phyloP scores from a whole-genome alignment of 106 monocot species.

The Dendrobium catenatum region DNA sequence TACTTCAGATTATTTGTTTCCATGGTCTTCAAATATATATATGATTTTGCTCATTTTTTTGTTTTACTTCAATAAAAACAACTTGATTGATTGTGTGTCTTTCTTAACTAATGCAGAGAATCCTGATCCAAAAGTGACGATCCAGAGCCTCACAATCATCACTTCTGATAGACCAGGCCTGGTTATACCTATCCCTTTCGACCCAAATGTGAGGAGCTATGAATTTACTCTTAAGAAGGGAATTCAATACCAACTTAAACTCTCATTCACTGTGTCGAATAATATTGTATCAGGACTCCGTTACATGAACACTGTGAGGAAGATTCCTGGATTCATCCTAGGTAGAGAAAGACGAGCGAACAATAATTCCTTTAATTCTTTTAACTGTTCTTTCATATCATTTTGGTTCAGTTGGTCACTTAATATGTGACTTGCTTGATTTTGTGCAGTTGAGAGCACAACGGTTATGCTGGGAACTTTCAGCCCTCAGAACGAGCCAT shows the following conservation, averaged over 20 bases:
- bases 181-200: slow-evolving; percentile 60
- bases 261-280: slow-evolving; percentile 64
- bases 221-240: slow-evolving; percentile 82
- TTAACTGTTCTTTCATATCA: background rate
- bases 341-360: slow-evolving; percentile 23
- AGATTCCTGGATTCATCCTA: slow-evolving; percentile 51
- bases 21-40: too few species aligned
- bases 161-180: slow-evolving; percentile 46
- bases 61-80: too few species aligned
- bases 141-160: slow-evolving; percentile 62
- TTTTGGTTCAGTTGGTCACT: background rate
- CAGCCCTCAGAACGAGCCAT: slow-evolving; percentile 61
- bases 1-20: too few species aligned
- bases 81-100: too few species aligned
- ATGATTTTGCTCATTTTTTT: too few species aligned
- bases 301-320: slow-evolving; percentile 90
- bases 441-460: slow-evolving; percentile 35
- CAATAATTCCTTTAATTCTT: background rate
- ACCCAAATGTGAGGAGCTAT: slow-evolving; percentile 46
- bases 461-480: slow-evolving; percentile 73
- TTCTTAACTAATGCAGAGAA: slow-evolving; percentile 26
- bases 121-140: slow-evolving; percentile 67
- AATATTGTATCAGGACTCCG: slow-evolving; percentile 77
- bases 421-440: background rate
- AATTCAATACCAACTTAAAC: slow-evolving; percentile 60